Base-by-base conservation (phyloP, 2,329 filamentous ascomycete genomes). In the Aspergillus sclerotialis region DNA sequence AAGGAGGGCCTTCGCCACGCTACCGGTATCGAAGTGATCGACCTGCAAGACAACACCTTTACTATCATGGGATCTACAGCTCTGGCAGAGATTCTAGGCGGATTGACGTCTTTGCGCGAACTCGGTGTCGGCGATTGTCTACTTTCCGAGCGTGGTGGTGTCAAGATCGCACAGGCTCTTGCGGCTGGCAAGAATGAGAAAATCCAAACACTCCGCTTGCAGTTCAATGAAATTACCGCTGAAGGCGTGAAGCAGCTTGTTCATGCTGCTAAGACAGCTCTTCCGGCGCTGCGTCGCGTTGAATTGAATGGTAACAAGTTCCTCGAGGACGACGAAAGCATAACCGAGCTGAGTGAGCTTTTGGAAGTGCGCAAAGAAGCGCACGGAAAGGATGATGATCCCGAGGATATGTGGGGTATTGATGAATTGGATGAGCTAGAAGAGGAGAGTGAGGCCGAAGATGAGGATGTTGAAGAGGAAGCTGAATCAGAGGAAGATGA, bases 251-350 rank as follows among this genome's bases (percentile, higher is more conserved):
- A 84, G 55, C 75, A 72, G 3, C 71, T 98, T 35, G 75, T 81
- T 3, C 67, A 75, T 13, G 85, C 84, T 3, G 79, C 79, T 4
- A 77, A 78, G 50, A 67, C 73, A 7, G 71, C 73, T 2, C 73
- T 98, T 7, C 88, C 87, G 2, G 75, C 75, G 9, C 68, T 98
- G 46, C 83, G 82, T 65, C 81, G 89, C 51, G 77, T 98, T 32
- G 92, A 96, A 65, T 69, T 98, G 46, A 96, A 98, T 59, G 92
- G 92, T 32, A 98, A 98, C 69, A 92, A 87, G 57, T 94, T 98
- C 50, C 70, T 75, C 7, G 89, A 95, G 60, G 87, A 94, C 3
- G 87, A 96, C 49, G 70, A 76, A 30, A 76, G 76, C 17, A 73
- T 95, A 27, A 64, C 77, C 40, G 70, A 69, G 14, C 69, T 96